A percentile compares a stretch with the other conserved stretches of the same genome.
Conservation (phyloP, 148 eudicot genomes). For the Diospyros lotus region DNA sequence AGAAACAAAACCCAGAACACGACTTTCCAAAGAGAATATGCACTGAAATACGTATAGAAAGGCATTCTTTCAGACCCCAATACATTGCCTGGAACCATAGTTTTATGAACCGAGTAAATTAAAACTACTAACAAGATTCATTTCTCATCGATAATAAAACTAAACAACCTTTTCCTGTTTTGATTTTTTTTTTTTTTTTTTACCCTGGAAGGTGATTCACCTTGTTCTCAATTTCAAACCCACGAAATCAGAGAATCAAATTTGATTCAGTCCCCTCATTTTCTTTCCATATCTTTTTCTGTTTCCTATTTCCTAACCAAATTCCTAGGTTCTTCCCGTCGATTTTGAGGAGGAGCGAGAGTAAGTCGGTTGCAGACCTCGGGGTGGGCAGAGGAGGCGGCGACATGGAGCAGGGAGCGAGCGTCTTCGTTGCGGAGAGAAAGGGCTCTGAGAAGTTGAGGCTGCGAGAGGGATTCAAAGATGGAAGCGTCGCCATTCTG, state of each 20-base stretch:
- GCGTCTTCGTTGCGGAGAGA: slow-evolving; percentile 82
- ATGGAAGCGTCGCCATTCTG: slow-evolving; percentile 56
- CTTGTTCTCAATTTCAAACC: too few species aligned
- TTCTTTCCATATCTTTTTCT: too few species aligned
- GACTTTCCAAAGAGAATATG: not conserved
- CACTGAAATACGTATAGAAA: not conserved
- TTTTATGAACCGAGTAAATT: too few species aligned
- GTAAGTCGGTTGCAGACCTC: slow-evolving; percentile 29
- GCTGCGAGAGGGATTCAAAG: slow-evolving; percentile 51
- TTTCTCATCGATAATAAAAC: too few species aligned
- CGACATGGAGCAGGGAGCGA: slow-evolving; percentile 91
- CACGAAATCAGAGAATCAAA: too few species aligned
- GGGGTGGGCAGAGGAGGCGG: slow-evolving; percentile 48
- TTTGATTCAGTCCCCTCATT: too few species aligned
- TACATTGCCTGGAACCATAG: not conserved
- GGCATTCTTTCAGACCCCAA: not conserved
- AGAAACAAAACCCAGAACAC: not conserved
- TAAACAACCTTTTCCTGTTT: not conserved
- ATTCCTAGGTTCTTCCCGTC: too few species aligned
- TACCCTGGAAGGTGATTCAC: not conserved
- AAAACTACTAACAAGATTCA: too few species aligned
- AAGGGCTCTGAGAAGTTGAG: slow-evolving; percentile 41
- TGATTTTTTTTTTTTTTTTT: too few species aligned
- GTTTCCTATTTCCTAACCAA: too few species aligned
- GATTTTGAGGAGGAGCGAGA: too few species aligned